phyloP scores from a whole-genome alignment of 805 yeast species.

The Lipomyces oligophaga region DNA sequence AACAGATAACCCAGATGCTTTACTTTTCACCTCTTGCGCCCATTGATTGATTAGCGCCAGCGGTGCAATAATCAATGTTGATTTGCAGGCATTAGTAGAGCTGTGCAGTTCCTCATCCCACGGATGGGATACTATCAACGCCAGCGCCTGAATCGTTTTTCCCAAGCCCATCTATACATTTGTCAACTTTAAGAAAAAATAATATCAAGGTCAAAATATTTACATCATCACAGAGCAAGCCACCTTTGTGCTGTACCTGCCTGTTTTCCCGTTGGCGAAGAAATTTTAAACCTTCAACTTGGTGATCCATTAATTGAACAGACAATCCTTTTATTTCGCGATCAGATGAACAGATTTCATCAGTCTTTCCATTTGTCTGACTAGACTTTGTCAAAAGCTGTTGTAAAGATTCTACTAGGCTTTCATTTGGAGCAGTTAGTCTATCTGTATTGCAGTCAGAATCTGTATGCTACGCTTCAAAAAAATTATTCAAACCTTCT shows the following conservation, averaged over 20 bases:
- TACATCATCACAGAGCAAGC: conserved; percentile 69
- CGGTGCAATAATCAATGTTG: conserved; percentile 45
- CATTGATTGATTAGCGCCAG: conserved; percentile 44
- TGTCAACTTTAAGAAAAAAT: not conserved
- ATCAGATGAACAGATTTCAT: too few relatives aligned
- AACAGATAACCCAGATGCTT: conserved; percentile 37
- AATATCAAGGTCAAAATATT: not conserved
- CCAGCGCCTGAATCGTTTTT: conserved; percentile 74
- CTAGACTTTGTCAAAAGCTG: too few relatives aligned
- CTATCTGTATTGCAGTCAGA: too few relatives aligned
- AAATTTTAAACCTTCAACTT: conserved; percentile 45
- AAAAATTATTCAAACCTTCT: too few relatives aligned
- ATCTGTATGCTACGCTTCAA: too few relatives aligned
- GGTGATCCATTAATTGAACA: conserved; percentile 46
- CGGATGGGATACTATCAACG: conserved; percentile 51
- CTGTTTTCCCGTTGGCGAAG: conserved; percentile 41
- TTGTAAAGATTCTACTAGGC: too few relatives aligned
- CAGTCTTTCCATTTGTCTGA: too few relatives aligned
- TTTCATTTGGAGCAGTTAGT: too few relatives aligned
- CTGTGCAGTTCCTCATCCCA: conserved; percentile 43
- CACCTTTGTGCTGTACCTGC: conserved; percentile 44
- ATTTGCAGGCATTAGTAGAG: conserved; percentile 27
- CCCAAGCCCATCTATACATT: conserved; percentile 70
- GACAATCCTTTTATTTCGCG: conserved; percentile 42
- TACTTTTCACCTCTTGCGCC: conserved; percentile 40